Conservation (phyloP, 2,329 filamentous ascomycete genomes). For the Geosmithia flava region DNA sequence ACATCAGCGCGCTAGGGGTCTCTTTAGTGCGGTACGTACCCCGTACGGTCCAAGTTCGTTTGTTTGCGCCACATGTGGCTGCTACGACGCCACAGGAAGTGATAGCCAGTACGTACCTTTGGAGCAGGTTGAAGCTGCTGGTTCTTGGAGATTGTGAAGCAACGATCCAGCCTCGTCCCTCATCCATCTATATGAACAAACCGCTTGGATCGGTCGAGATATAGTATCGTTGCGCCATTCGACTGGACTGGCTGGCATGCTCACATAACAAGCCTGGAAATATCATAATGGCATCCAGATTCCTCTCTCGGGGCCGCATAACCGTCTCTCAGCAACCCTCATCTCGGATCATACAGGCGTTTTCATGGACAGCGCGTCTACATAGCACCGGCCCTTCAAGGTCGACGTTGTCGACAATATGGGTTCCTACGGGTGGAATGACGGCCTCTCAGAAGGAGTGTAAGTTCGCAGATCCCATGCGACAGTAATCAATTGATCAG, state of each 20-base stretch:
- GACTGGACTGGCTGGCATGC: neutral
- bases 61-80: neutral
- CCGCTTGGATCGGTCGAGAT: neutral
- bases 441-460: constrained; percentile 42
- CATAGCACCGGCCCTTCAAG: neutral
- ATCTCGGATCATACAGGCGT: neutral
- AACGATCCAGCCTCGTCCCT: neutral
- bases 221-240: neutral
- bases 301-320: neutral
- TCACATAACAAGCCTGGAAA: neutral
- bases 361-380: neutral
- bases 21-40: neutral
- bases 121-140: neutral
- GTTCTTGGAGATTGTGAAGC: too few relatives aligned
- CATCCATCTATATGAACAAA: neutral
- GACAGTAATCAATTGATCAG: neutral
- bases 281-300: neutral
- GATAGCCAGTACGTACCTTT: neutral
- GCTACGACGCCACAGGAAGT: neutral
- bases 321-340: neutral
- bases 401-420: constrained; percentile 52
- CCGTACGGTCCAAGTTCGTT: neutral
- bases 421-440: constrained; percentile 65
- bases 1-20: neutral
- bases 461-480: constrained; percentile 11